Percentiles rank a stretch among this genome's conserved stretches.
These are phyloP conservation scores for Fusarium concolor DNA, from an alignment of 2,329 filamentous ascomycete species.

Conservation along the genomic window DNA sequence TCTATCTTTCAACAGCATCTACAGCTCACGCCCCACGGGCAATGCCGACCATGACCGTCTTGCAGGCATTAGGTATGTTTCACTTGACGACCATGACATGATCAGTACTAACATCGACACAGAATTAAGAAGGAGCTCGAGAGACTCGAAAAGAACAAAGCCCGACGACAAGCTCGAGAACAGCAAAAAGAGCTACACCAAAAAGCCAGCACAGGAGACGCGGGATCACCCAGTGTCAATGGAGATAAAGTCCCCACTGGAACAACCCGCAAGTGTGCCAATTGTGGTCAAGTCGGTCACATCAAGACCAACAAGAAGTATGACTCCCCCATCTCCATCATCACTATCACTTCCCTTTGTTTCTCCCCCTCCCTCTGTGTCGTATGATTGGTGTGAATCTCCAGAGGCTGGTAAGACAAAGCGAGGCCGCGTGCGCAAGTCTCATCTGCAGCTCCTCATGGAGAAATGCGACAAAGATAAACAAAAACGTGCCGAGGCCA, in stretches of 20 bases:
- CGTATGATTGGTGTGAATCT: conserved; percentile 52
- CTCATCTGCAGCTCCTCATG: conserved; percentile 36
- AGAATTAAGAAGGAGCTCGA: conserved; percentile 74
- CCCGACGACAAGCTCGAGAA: conserved; percentile 88
- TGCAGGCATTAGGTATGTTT: conserved; percentile 55
- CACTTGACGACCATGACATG: background rate
- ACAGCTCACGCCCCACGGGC: conserved; percentile 61
- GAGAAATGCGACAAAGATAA: conserved; percentile 40
- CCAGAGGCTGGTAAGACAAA: conserved; percentile 25
- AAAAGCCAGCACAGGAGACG: conserved; percentile 57
- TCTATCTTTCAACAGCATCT: conserved; percentile 58
- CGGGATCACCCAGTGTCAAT: conserved; percentile 61
- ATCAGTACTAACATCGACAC: conserved; percentile 28
- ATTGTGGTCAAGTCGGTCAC: conserved; percentile 95
- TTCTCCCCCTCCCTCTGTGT: conserved; percentile 45
- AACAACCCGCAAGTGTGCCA: conserved; percentile 93
- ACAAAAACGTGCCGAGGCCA: conserved; percentile 14
- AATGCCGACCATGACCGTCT: conserved; percentile 65
- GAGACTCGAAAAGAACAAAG: conserved; percentile 90
- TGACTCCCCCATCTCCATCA: conserved; percentile 48
- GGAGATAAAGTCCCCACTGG: conserved; percentile 68
- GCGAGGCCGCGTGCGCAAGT: conserved; percentile 35
- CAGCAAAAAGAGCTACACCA: conserved; percentile 80
- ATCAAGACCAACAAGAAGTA: conserved; percentile 99
- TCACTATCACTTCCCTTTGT: conserved; percentile 14